Conservation (phyloP, 345 rosid species). For the Salix arbutifolia region DNA sequence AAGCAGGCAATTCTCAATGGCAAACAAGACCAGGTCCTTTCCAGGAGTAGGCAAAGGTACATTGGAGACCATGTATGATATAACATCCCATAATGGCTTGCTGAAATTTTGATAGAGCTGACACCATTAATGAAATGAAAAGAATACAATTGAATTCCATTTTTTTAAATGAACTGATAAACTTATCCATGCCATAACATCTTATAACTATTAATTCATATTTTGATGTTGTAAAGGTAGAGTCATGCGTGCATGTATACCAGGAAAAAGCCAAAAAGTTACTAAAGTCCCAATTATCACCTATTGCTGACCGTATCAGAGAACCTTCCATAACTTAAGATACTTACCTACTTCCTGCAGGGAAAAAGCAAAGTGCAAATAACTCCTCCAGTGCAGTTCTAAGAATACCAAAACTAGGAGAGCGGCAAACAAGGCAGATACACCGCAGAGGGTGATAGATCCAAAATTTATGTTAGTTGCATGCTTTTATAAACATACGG, state of each 20-base stretch:
- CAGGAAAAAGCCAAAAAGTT: neutral
- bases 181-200: neutral
- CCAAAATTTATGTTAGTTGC: too few species aligned
- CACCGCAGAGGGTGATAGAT: too few species aligned
- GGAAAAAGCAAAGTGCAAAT: slow-evolving; percentile 82
- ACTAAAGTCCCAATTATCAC: neutral
- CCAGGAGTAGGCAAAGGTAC: slow-evolving; percentile 95
- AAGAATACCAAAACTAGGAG: slow-evolving; percentile 74
- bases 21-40: slow-evolving; percentile 82
- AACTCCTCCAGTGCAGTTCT: slow-evolving; percentile 79
- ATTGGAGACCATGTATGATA: slow-evolving; percentile 63
- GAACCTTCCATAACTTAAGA: neutral
- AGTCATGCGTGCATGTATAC: neutral
- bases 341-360: slow-evolving; percentile 77
- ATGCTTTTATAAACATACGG: too few species aligned
- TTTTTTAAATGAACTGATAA: neutral
- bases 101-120: slow-evolving; percentile 52
- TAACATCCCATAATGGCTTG: slow-evolving; percentile 89
- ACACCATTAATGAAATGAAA: slow-evolving; percentile 27
- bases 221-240: neutral
- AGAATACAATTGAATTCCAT: neutral
- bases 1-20: slow-evolving; percentile 81
- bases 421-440: neutral
- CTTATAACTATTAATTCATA: neutral
- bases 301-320: neutral